Evolutionary conservation across 192 early-diverging fungal genomes (phyloP).

Genomic region (Allomyces javanicus): DNA sequence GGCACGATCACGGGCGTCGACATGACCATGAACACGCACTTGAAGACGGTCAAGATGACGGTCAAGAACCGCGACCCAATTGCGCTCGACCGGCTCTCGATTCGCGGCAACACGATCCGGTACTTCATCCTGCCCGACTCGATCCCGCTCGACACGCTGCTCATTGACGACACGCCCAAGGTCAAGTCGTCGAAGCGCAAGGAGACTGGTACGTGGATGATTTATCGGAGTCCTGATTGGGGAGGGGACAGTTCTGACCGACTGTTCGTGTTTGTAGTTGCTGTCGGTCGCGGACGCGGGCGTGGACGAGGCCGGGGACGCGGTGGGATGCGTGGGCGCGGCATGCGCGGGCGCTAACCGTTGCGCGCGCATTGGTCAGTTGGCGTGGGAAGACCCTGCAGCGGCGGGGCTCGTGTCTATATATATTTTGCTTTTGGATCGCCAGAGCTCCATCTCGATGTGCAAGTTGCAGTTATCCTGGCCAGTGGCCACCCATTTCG

Average conservation of each 20-base stretch:
- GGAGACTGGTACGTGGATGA: too few relatives aligned
- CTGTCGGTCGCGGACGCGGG: slow-evolving; percentile 41
- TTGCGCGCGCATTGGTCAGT: background rate
- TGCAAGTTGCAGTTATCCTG: too few relatives aligned
- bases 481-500: too few relatives aligned
- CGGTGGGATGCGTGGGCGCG: slow-evolving; percentile 12
- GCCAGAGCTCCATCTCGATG: too few relatives aligned
- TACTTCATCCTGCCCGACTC: slow-evolving; percentile 93
- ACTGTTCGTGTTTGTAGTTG: too few relatives aligned
- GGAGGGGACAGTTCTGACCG: too few relatives aligned
- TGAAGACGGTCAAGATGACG: slow-evolving; percentile 97
- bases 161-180: slow-evolving; percentile 90
- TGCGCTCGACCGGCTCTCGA: slow-evolving; percentile 73
- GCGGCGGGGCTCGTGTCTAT: too few relatives aligned
- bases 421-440: too few relatives aligned
- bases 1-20: slow-evolving; percentile 94
- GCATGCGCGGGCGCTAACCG: background rate
- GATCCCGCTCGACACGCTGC: slow-evolving; percentile 80
- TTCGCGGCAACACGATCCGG: slow-evolving; percentile 87
- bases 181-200: slow-evolving; percentile 32
- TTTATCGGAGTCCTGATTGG: too few relatives aligned
- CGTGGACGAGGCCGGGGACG: slow-evolving; percentile 39
- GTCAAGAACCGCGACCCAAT: slow-evolving; percentile 80
- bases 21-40: slow-evolving; percentile 99
- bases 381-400: background rate